phyloP scores from a whole-genome alignment of 129 eudicot genomes.

The Flaveria sonorensis region DNA sequence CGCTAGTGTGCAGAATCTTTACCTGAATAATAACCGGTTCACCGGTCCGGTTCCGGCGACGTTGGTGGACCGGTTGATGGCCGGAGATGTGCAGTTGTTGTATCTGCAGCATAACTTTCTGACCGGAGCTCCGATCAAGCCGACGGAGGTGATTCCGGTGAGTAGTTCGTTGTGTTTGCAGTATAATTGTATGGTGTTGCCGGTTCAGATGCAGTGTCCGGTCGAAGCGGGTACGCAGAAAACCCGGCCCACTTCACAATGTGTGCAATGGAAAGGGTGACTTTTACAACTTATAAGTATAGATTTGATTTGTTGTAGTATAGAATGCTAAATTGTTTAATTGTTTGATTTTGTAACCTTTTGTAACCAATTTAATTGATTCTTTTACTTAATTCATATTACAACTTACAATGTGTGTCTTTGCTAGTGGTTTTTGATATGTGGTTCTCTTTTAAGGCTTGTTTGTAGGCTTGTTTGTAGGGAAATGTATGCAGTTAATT shows the following conservation, averaged over 20 bases:
- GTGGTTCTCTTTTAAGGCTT: no score
- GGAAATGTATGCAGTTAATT: no score
- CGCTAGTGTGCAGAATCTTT: slow-evolving; percentile 3
- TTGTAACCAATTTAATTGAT: background rate
- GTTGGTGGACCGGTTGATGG: slow-evolving; percentile 2
- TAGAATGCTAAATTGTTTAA: background rate
- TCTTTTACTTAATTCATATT: background rate
- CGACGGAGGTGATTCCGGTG: slow-evolving; percentile 15
- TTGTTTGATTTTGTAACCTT: background rate
- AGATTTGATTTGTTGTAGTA: background rate
- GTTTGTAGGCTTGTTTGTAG: no score
- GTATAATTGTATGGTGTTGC: slow-evolving; percentile 11
- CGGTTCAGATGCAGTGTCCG: slow-evolving; percentile 12
- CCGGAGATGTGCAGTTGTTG: slow-evolving; percentile 4
- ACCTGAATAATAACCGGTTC: slow-evolving; percentile 4
- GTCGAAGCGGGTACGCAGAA: slow-evolving; percentile 6
- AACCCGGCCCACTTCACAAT: background rate
- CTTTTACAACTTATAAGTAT: background rate
- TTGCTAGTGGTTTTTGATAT: no score
- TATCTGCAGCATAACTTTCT: slow-evolving; percentile 13
- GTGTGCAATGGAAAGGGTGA: slow-evolving; percentile 2
- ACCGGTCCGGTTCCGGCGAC: background rate
- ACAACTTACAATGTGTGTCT: no score
- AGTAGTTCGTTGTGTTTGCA: slow-evolving; percentile 11
- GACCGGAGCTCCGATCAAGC: background rate